Base-by-base conservation (phyloP, 805 yeast species). In the Yarrowia osloensis region DNA sequence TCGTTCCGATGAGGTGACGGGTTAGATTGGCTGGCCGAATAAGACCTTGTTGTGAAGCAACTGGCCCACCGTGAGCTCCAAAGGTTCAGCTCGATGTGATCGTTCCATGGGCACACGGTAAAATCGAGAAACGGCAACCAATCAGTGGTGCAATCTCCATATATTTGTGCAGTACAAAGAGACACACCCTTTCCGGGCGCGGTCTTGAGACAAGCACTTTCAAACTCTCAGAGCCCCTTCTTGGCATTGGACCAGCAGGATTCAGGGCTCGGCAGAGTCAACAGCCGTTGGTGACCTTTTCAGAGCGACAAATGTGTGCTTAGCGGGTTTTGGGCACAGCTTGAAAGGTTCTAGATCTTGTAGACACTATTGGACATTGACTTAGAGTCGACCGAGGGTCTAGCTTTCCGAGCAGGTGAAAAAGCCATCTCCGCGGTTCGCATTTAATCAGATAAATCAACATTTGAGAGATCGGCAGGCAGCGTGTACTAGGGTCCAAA, bases 401-500 rank as follows among this genome's bases (percentile, higher is more conserved):
- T 24, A 28, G 4, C 52, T 47, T 47, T 28, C 19, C 5, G 13
- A 8, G 55, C 55, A 29, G 55, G 26, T 31, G 39, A 29, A 49
- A 47, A 31, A 49, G 37, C 17, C 35, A n/a, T n/a, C 35, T 29
- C 54, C 22, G 17, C n/a, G 22, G 22, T n/a, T 47, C 15, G 17
- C 22, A n/a, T 54, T 24, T 54, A 54, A 54, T 54, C 61, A 54
- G 61, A 54, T 54, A 35, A 54, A 54, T 54, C 61, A 54, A 35
- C 44, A 35, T 37, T 35, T 4, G 9, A 17, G 15, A 33, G 61
- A 54, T 54, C 61, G 24, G 31, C 61, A 54, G n/a, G 28, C 9
- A 28, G 24, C 57, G 42, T 54, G 61, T 54, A n/a, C 29, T 35
- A 35, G 61, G 61, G 44, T 35, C 31, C 44, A 35, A 49, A 54